phyloP scores from a whole-genome alignment of 2,329 filamentous ascomycete genomes.

The Biscogniauxia sp. region DNA sequence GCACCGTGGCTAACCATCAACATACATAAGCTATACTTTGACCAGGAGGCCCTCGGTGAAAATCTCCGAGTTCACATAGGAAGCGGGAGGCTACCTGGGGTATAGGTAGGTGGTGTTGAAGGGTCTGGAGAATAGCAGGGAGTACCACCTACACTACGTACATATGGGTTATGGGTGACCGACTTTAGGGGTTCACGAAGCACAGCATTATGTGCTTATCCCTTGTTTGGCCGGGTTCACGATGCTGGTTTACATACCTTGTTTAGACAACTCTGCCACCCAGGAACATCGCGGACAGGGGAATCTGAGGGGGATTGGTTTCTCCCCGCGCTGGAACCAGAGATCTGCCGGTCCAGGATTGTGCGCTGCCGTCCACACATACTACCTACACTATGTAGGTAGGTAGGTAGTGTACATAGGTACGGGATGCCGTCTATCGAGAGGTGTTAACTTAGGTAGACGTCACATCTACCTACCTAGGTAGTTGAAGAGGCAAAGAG shows the following conservation, averaged over 20 bases:
- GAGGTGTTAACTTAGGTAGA: too few relatives aligned
- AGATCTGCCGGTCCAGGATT: constrained; percentile 3
- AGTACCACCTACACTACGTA: background rate
- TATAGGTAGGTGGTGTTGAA: background rate
- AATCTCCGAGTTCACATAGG: background rate
- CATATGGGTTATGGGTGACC: background rate
- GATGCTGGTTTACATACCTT: background rate
- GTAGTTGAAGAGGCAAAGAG: too few relatives aligned
- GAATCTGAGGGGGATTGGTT: constrained; percentile 2
- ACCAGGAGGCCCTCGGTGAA: background rate
- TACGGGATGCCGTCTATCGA: background rate
- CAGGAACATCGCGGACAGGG: background rate
- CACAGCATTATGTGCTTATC: background rate
- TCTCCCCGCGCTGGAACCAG: constrained; percentile 1
- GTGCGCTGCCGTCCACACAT: background rate
- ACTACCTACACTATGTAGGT: too few relatives aligned
- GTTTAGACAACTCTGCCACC: background rate
- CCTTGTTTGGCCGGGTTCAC: background rate
- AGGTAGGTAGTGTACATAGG: too few relatives aligned
- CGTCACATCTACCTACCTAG: too few relatives aligned
- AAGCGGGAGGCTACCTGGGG: background rate
- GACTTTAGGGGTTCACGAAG: background rate
- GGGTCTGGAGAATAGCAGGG: background rate
- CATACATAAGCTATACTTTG: background rate
- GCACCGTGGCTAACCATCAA: background rate